Evolutionary conservation across 2,329 filamentous ascomycete species (phyloP).

Genomic region (Hymenoscyphus fructigenus): DNA sequence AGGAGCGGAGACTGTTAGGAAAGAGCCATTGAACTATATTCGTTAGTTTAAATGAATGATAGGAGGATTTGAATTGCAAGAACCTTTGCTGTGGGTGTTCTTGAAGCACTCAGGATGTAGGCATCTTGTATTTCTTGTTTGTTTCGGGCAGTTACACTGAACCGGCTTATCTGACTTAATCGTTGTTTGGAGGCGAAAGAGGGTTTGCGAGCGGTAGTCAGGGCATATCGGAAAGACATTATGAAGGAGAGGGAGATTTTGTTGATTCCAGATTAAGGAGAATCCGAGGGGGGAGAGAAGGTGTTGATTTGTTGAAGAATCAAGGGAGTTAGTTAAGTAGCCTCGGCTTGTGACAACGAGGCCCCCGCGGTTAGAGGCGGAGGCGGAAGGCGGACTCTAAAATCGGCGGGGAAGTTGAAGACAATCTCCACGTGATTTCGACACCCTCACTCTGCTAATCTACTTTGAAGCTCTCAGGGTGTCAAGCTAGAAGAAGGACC

Average conservation of each 20-base stretch:
- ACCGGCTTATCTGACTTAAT: slow-evolving; percentile 45
- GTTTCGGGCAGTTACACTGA: slow-evolving; percentile 48
- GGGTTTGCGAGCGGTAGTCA: slow-evolving; percentile 26
- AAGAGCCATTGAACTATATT: slow-evolving; percentile 86
- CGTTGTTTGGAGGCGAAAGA: slow-evolving; percentile 37
- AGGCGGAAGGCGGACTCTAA: background rate
- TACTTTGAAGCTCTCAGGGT: background rate
- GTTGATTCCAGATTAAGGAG: background rate
- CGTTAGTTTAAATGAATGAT: background rate
- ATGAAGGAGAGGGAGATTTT: slow-evolving; percentile 20
- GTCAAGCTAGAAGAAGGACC: background rate
- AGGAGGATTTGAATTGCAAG: slow-evolving; percentile 6
- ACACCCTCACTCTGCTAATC: no score
- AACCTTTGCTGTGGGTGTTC: slow-evolving; percentile 89
- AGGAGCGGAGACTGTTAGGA: slow-evolving; percentile 79
- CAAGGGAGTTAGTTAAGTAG: slow-evolving; percentile 17
- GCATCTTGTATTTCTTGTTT: slow-evolving; percentile 78
- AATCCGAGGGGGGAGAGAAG: background rate
- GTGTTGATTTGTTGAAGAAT: background rate
- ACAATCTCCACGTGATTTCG: slow-evolving; percentile 12
- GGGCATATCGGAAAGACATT: slow-evolving; percentile 36
- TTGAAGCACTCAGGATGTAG: slow-evolving; percentile 87
- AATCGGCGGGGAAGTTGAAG: background rate
- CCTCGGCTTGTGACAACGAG: slow-evolving; percentile 13
- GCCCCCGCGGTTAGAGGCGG: slow-evolving; percentile 5